Evolutionary conservation across 1,284 basidiomycete species (phyloP).

Genomic region (Heliocybe sulcata): DNA sequence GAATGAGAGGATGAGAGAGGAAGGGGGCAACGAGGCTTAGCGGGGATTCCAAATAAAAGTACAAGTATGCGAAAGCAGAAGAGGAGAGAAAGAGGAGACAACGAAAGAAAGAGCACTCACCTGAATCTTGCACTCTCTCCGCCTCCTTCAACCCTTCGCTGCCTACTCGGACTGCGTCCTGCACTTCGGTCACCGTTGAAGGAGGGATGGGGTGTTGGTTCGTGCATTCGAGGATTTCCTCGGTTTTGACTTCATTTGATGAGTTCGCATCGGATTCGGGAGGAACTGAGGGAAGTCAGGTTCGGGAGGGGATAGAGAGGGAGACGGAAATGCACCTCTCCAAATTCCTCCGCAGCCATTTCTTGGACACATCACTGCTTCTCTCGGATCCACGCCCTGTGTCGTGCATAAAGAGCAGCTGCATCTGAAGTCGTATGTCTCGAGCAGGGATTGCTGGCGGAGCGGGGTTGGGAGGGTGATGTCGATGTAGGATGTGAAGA

Average conservation of each 20-base stretch:
- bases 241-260: neutral
- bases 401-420: slow-evolving; percentile 53
- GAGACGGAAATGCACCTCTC: too few species aligned
- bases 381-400: slow-evolving; percentile 53
- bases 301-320: too few species aligned
- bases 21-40: too few species aligned
- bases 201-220: slow-evolving; percentile 38
- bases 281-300: too few species aligned
- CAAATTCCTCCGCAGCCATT: slow-evolving; percentile 51
- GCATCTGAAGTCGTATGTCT: slow-evolving; percentile 82
- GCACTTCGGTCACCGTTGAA: slow-evolving; percentile 34
- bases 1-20: neutral
- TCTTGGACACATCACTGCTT: slow-evolving; percentile 60
- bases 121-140: slow-evolving; percentile 44
- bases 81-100: neutral
- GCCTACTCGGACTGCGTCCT: slow-evolving; percentile 56
- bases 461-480: slow-evolving; percentile 56
- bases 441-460: slow-evolving; percentile 52
- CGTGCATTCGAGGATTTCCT: slow-evolving; percentile 37
- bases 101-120: slow-evolving; percentile 24
- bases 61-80: neutral
- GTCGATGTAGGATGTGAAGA: slow-evolving; percentile 81
- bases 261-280: too few species aligned
- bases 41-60: too few species aligned
- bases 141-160: slow-evolving; percentile 70